Evolutionary conservation across 768 basidiomycete genomes (phyloP), one percentile per base, ranked within the genome.

Genomic region (Porpolomopsis calyptriformis): DNA sequence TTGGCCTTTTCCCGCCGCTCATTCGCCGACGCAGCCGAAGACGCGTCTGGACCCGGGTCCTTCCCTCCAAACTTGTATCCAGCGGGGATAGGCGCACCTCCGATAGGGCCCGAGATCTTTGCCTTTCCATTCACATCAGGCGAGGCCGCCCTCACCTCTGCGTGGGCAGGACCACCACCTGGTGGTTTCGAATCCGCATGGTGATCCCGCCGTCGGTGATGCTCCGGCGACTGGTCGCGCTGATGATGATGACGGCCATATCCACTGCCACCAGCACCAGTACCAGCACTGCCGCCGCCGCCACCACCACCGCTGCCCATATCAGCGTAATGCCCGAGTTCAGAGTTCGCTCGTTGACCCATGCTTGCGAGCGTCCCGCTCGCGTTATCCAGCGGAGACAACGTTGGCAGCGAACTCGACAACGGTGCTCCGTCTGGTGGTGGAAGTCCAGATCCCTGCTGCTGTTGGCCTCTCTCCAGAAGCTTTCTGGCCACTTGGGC

Each of bases 1-100:
- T 93, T 93, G 18, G 86, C 84, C 67, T 93, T 97, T 59, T 90
- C 85, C 47, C 90, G 76, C 60, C 93, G 74, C 49, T 93, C 89
- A 49, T 59, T 79, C 40, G 62, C 55, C 31, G 61, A 20, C 26
- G 27, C 42, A 35, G 57, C 55, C 18, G 60, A 47, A 38, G 67
- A 58, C 29, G 67, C 54, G 33, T 73, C 58, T 12, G 72, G 59
- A 38, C 73, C 61, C 2, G 61, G 51, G 43, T 84, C 86, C 63
- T 90, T 91, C 39, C 75, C 69, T 9, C 85, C 89, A 57, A 93
- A 97, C 64, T 92, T 93, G 72, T 83, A 89, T 0, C 90, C 90
- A 26, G 78, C 75, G 3, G 91, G 91, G 29, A 94, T 85, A 35
- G 83, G 86, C 11, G 78, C 77, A 6, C 88, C 90, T 48, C 82